phyloP scores from a whole-genome alignment of 2,329 filamentous ascomycete genomes.

The Graphiopsis chlorocephala region DNA sequence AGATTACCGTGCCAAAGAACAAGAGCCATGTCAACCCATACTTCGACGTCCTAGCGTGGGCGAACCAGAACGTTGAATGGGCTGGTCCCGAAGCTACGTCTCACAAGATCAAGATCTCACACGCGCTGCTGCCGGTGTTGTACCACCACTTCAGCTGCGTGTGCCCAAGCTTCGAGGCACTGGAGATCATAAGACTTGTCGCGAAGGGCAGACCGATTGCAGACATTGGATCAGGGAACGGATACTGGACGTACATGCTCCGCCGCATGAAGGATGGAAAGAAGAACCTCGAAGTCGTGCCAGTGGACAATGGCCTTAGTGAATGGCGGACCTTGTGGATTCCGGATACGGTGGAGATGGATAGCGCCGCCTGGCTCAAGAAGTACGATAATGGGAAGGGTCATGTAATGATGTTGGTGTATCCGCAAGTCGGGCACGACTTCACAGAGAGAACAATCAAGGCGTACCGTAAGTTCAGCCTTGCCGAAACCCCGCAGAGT shows the following conservation, averaged over 20 bases:
- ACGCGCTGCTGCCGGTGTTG: constrained; percentile 68
- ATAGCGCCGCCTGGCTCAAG: constrained; percentile 60
- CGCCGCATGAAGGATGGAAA: constrained; percentile 53
- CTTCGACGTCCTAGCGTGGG: constrained; percentile 65
- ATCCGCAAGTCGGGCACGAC: constrained; percentile 65
- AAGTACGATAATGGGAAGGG: constrained; percentile 51
- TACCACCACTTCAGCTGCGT: constrained; percentile 79
- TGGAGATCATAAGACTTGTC: constrained; percentile 59
- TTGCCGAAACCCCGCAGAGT: neutral
- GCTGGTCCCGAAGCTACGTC: constrained; percentile 57
- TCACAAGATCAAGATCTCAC: constrained; percentile 53
- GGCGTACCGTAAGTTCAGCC: constrained; percentile 47
- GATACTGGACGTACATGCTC: constrained; percentile 74
- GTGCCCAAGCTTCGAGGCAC: constrained; percentile 64
- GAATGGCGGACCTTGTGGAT: constrained; percentile 70
- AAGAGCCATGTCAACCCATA: constrained; percentile 61
- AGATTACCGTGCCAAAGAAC: constrained; percentile 40
- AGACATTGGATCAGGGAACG: constrained; percentile 69
- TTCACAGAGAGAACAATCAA: constrained; percentile 64
- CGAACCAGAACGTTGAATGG: constrained; percentile 63
- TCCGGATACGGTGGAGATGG: constrained; percentile 59
- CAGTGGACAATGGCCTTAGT: constrained; percentile 67
- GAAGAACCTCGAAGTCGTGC: constrained; percentile 44
- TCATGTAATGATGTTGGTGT: constrained; percentile 66
- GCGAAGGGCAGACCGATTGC: constrained; percentile 54